Conservation (phyloP, 192 early-diverging fungal genomes). For the Coemansia asiatica region DNA sequence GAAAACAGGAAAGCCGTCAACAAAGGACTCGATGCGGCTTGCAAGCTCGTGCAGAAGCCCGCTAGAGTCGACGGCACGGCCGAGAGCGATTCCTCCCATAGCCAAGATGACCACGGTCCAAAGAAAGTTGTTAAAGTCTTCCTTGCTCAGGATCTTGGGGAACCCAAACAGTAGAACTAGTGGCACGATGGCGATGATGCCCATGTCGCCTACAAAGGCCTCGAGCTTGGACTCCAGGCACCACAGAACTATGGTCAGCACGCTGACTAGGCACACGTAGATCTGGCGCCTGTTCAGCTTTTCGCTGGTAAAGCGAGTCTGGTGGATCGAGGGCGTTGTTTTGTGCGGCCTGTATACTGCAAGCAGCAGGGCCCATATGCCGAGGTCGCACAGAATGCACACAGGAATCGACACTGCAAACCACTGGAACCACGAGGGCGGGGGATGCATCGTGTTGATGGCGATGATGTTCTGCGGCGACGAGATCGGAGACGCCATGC, state of each 20-base stretch:
- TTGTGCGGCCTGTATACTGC: conserved; percentile 75
- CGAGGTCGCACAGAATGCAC: conserved; percentile 72
- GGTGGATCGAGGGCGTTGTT: conserved; percentile 65
- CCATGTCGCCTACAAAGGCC: conserved; percentile 89
- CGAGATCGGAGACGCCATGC: conserved; percentile 96
- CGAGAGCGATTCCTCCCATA: conserved; percentile 95
- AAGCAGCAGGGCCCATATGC: conserved; percentile 82
- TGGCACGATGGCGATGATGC: conserved; percentile 90
- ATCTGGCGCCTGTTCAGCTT: conserved; percentile 60
- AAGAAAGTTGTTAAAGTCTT: conserved; percentile 95
- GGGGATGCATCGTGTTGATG: conserved; percentile 86
- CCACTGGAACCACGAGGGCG: conserved; percentile 90
- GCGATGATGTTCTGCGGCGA: conserved; percentile 98
- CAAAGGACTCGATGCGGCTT: conserved; percentile 60
- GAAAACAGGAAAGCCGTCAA: conserved; percentile 70
- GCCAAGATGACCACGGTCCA: conserved; percentile 90
- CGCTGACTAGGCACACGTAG: conserved; percentile 74
- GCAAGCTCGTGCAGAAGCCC: conserved; percentile 84
- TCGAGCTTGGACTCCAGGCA: conserved; percentile 79
- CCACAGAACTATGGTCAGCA: conserved; percentile 84
- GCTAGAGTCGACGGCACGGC: conserved; percentile 84
- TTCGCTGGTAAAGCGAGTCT: conserved; percentile 48
- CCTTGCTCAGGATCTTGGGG: conserved; percentile 86
- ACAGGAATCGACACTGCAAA: conserved; percentile 85
- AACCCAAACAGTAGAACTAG: conserved; percentile 85